These are phyloP conservation scores for Epichloe sp. DNA, from an alignment of 2,329 filamentous ascomycete genomes.

Conservation along the genomic window DNA sequence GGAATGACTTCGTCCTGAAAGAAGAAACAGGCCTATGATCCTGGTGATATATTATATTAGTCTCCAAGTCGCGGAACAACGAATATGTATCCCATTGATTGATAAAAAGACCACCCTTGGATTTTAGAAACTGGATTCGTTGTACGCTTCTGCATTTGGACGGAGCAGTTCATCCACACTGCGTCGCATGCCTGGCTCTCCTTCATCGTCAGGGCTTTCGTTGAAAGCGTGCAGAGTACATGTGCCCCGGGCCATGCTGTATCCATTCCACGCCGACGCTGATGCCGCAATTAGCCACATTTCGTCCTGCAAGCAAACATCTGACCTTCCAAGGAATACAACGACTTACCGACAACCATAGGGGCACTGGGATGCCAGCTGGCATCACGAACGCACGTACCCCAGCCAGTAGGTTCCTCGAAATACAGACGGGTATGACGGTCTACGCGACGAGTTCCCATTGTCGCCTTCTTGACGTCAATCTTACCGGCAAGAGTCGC, in stretches of 20 bases:
- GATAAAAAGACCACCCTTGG: too few relatives aligned
- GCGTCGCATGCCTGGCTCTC: constrained; percentile 42
- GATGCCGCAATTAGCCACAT: not conserved
- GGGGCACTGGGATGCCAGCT: constrained; percentile 84
- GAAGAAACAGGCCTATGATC: too few relatives aligned
- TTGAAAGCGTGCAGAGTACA: constrained; percentile 71
- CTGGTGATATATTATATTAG: too few relatives aligned
- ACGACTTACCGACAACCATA: constrained; percentile 50
- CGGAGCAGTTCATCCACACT: constrained; percentile 48
- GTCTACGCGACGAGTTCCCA: constrained; percentile 44
- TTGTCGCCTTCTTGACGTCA: constrained; percentile 61
- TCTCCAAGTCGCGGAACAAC: too few relatives aligned
- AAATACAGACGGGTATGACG: constrained; percentile 41
- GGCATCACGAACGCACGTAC: constrained; percentile 72
- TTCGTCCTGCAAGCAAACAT: not conserved
- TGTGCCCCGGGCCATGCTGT: constrained; percentile 58
- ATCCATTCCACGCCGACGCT: constrained; percentile 78
- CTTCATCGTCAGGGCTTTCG: constrained; percentile 49
- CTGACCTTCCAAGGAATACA: not conserved
- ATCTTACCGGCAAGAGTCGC: constrained; percentile 68
- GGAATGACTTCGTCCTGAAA: too few relatives aligned
- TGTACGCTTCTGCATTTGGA: constrained; percentile 17
- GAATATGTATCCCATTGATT: too few relatives aligned
- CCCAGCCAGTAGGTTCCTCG: constrained; percentile 48
- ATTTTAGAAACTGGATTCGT: constrained; percentile 1